A percentile compares a stretch with the other conserved stretches of the same genome.
These are phyloP conservation scores for Stipa capillata DNA, from an alignment of 176 grass and related monocot species.

Conservation along the genomic window DNA sequence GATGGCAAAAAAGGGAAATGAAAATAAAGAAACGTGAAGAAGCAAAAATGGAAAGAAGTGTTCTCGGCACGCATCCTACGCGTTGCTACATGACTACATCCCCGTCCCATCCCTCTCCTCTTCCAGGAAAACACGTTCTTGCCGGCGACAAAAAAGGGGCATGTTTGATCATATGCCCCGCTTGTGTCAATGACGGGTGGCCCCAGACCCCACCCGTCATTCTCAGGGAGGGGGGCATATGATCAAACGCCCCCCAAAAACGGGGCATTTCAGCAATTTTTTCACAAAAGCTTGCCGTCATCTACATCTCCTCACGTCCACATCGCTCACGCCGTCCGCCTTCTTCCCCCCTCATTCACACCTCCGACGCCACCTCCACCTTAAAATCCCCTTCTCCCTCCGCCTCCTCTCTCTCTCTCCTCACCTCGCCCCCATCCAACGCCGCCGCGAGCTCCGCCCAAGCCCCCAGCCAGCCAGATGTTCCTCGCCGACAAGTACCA, in stretches of 20 bases:
- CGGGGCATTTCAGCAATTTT: no score
- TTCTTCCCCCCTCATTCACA: background rate
- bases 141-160: no score
- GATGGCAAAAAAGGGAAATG: background rate
- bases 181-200: no score
- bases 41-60: background rate
- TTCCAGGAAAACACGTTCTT: no score
- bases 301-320: background rate
- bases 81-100: no score
- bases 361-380: background rate
- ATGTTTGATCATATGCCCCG: no score
- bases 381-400: background rate
- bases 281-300: conserved; percentile 16
- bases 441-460: background rate
- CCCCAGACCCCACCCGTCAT: no score
- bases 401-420: background rate
- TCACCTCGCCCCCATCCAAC: background rate
- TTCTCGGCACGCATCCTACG: background rate
- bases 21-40: no score
- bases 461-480: conserved; percentile 18
- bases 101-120: no score
- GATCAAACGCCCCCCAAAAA: no score
- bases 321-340: background rate
- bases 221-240: no score
- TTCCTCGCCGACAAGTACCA: conserved; percentile 51